These are phyloP conservation scores for Malus hybrid DNA, from an alignment of 331 rosid species.

Conservation along the genomic window DNA sequence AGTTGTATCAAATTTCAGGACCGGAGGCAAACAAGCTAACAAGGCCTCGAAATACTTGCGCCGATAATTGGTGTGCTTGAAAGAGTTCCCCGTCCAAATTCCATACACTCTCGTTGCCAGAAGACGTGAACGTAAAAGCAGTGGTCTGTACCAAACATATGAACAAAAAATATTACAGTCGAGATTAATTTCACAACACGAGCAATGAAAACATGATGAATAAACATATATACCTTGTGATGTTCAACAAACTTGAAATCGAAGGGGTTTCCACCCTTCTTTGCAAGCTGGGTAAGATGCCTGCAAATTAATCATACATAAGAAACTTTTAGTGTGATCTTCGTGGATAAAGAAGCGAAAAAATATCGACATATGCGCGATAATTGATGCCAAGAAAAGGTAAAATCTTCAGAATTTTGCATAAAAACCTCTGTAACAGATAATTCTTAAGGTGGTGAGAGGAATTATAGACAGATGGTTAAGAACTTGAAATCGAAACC, in stretches of 20 bases:
- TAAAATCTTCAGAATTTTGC: background rate
- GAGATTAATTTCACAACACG: background rate
- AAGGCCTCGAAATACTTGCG: conserved; percentile 86
- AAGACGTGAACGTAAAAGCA: conserved; percentile 74
- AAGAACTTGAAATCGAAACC: background rate
- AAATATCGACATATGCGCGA: background rate
- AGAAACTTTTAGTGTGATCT: background rate
- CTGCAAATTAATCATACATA: conserved; percentile 26
- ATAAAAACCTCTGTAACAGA: background rate
- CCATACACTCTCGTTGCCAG: conserved; percentile 79
- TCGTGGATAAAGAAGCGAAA: background rate
- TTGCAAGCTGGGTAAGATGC: conserved; percentile 86
- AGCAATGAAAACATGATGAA: background rate
- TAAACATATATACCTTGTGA: conserved; percentile 17
- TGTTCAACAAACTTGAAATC: conserved; percentile 84
- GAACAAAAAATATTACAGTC: background rate
- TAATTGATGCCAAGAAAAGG: background rate
- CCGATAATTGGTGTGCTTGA: conserved; percentile 83
- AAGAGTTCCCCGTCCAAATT: conserved; percentile 82
- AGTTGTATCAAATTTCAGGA: conserved; percentile 56
- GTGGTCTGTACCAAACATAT: conserved; percentile 43
- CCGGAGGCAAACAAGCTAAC: conserved; percentile 77
- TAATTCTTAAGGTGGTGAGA: background rate
- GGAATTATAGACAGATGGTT: background rate
- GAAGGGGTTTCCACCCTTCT: conserved; percentile 74